A percentile compares a stretch with the other conserved stretches of the same genome.
Conservation (phyloP, 2,329 filamentous ascomycete genomes). For the Rhinocladiella similis region DNA sequence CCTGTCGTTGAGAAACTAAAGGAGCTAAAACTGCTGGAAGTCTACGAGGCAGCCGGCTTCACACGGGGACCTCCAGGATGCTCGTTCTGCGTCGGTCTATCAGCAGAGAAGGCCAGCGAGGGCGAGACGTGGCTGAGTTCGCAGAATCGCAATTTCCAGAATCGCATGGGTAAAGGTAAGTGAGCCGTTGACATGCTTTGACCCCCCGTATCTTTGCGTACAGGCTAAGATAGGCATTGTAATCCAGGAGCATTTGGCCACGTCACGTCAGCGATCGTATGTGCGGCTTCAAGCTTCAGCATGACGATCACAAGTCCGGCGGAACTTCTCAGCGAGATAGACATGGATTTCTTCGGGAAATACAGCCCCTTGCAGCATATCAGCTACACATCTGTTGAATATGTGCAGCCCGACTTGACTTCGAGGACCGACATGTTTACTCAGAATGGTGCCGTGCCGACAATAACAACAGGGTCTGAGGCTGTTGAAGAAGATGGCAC, state of each 20-base stretch:
- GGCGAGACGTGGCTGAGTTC: slow-evolving; percentile 49
- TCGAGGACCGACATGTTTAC: not conserved
- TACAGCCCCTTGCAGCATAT: slow-evolving; percentile 11
- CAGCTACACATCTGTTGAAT: slow-evolving; percentile 9
- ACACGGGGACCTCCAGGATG: slow-evolving; percentile 45
- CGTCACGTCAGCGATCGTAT: slow-evolving; percentile 47
- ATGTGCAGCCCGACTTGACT: slow-evolving; percentile 17
- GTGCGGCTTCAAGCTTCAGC: slow-evolving; percentile 48
- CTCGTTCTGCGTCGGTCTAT: slow-evolving; percentile 48
- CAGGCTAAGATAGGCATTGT: not conserved
- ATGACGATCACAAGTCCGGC: slow-evolving; percentile 46
- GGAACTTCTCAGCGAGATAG: slow-evolving; percentile 33
- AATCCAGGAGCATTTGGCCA: slow-evolving; percentile 45
- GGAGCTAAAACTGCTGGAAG: slow-evolving; percentile 36
- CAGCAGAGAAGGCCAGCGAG: slow-evolving; percentile 41
- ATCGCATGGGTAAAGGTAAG: slow-evolving; percentile 46
- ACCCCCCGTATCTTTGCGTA: too few species aligned
- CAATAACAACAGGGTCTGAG: not conserved
- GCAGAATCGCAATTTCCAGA: slow-evolving; percentile 50
- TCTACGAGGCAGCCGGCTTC: slow-evolving; percentile 46
- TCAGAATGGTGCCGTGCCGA: not conserved
- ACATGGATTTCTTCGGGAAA: slow-evolving; percentile 27
- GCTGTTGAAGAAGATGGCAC: too few species aligned
- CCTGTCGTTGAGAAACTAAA: slow-evolving; percentile 42
- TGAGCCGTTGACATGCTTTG: not conserved